phyloP scores from a whole-genome alignment of 441 rosid genomes.

The Gossypium schwendimanii region DNA sequence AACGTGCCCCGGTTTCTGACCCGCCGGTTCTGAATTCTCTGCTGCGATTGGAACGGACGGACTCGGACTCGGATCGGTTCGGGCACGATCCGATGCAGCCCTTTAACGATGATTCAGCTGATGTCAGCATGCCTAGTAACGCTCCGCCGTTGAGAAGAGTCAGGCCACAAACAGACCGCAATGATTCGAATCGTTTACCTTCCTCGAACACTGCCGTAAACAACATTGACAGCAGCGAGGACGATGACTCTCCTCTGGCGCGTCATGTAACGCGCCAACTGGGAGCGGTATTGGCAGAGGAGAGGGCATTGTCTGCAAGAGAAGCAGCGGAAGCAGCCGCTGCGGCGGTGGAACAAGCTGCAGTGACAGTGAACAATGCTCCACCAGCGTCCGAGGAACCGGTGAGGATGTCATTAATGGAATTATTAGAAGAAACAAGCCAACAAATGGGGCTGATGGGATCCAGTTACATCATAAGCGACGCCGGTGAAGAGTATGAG shows the following conservation, averaged over 20 bases:
- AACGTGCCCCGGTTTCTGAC: conserved; percentile 18
- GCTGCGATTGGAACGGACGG: conserved; percentile 40
- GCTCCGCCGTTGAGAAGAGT: conserved; percentile 33
- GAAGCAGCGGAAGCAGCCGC: conserved; percentile 56
- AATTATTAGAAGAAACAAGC: conserved; percentile 70
- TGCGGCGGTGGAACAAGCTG: conserved; percentile 18
- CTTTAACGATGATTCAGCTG: conserved; percentile 17
- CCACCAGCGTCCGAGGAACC: conserved; percentile 24
- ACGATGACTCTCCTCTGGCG: conserved; percentile 17
- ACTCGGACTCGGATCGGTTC: conserved; percentile 44
- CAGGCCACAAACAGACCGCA: conserved; percentile 43
- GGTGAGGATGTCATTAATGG: conserved; percentile 79
- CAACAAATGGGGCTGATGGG: conserved; percentile 58
- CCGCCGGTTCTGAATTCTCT: conserved; percentile 26
- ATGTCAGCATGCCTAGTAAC: conserved; percentile 26
- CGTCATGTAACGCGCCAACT: conserved; percentile 31
- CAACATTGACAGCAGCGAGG: conserved; percentile 15
- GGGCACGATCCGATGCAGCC: conserved; percentile 21
- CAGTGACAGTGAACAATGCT: conserved; percentile 8
- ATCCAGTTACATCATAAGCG: conserved; percentile 47
- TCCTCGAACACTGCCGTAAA: conserved; percentile 12
- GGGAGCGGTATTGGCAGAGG: conserved; percentile 45
- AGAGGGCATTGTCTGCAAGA: conserved; percentile 63
- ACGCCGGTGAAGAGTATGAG: conserved; percentile 24
- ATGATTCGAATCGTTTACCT: conserved; percentile 29